Evolutionary conservation across 2,329 filamentous ascomycete species (phyloP).

Genomic region (Zasmidium citrigriseum): DNA sequence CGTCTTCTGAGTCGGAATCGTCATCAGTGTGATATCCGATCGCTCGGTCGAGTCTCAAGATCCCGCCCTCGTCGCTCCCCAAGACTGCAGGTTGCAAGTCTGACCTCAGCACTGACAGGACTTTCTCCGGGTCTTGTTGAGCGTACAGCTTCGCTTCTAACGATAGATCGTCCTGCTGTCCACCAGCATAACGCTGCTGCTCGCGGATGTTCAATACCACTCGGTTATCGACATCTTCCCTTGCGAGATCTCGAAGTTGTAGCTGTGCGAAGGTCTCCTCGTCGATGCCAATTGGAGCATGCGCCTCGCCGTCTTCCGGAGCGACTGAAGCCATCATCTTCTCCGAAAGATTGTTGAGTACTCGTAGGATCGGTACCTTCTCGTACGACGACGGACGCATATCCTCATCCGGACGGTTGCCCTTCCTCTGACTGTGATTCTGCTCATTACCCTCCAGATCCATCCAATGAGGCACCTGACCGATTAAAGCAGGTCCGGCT

Average conservation of each 20-base stretch:
- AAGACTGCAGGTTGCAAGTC: constrained; percentile 57
- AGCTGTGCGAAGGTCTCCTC: constrained; percentile 75
- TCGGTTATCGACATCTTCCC: constrained; percentile 70
- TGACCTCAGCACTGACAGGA: constrained; percentile 64
- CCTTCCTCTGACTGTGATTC: constrained; percentile 82
- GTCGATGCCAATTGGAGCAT: constrained; percentile 66
- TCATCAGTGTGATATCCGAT: constrained; percentile 71
- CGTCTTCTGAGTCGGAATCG: constrained; percentile 59
- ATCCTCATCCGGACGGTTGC: constrained; percentile 85
- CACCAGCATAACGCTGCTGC: constrained; percentile 78
- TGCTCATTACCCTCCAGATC: constrained; percentile 93
- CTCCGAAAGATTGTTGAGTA: constrained; percentile 85
- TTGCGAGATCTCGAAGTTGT: constrained; percentile 76
- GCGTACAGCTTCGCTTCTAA: constrained; percentile 60
- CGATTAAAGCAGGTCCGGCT: constrained; percentile 43
- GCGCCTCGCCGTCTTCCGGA: constrained; percentile 70
- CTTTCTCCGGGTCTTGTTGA: constrained; percentile 68
- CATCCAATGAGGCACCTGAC: constrained; percentile 81
- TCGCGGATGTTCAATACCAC: constrained; percentile 87
- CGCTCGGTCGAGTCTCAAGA: constrained; percentile 56
- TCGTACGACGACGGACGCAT: constrained; percentile 76
- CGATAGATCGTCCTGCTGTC: constrained; percentile 45
- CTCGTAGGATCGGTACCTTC: constrained; percentile 85
- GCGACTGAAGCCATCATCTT: constrained; percentile 90
- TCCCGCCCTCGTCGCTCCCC: constrained; percentile 31